These are phyloP conservation scores for Fistulinella cinereoalba DNA, from an alignment of 1,284 basidiomycete genomes.

Conservation along the genomic window DNA sequence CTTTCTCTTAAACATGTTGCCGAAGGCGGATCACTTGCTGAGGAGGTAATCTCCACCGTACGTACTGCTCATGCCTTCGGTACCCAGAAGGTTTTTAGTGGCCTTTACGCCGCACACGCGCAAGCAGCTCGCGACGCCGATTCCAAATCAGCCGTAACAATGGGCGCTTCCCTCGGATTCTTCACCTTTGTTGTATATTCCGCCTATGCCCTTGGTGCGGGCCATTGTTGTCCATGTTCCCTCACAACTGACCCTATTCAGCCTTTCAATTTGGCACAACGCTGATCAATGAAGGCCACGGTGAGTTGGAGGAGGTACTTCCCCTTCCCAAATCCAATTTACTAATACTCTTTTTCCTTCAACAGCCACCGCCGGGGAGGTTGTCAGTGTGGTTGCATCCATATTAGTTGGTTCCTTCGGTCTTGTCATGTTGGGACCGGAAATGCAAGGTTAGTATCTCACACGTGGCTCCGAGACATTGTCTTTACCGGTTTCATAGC, in stretches of 20 bases:
- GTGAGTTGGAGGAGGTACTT: slow-evolving; percentile 36
- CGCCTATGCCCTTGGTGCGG: slow-evolving; percentile 61
- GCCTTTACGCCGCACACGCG: slow-evolving; percentile 71
- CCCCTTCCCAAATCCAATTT: background rate
- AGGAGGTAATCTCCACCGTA: slow-evolving; percentile 90
- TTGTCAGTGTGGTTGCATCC: slow-evolving; percentile 83
- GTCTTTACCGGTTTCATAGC: slow-evolving; percentile 40
- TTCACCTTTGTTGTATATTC: slow-evolving; percentile 85
- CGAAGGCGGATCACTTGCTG: slow-evolving; percentile 83
- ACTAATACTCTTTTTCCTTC: slow-evolving; percentile 4
- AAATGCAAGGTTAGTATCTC: slow-evolving; percentile 63
- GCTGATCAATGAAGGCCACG: slow-evolving; percentile 64
- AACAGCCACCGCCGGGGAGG: slow-evolving; percentile 60
- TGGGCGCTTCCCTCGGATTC: slow-evolving; percentile 65
- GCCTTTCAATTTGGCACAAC: slow-evolving; percentile 84
- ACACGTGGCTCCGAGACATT: background rate
- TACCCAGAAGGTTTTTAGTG: slow-evolving; percentile 64
- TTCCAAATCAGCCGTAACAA: slow-evolving; percentile 60
- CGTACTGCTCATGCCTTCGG: slow-evolving; percentile 94
- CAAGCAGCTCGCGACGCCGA: slow-evolving; percentile 59
- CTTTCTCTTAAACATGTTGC: slow-evolving; percentile 74
- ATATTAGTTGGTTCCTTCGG: slow-evolving; percentile 90
- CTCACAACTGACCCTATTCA: slow-evolving; percentile 25
- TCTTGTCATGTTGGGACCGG: slow-evolving; percentile 74
- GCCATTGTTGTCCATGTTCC: background rate